Conservation (phyloP, 2,329 filamentous ascomycete genomes). For the Phialophora expanda region DNA sequence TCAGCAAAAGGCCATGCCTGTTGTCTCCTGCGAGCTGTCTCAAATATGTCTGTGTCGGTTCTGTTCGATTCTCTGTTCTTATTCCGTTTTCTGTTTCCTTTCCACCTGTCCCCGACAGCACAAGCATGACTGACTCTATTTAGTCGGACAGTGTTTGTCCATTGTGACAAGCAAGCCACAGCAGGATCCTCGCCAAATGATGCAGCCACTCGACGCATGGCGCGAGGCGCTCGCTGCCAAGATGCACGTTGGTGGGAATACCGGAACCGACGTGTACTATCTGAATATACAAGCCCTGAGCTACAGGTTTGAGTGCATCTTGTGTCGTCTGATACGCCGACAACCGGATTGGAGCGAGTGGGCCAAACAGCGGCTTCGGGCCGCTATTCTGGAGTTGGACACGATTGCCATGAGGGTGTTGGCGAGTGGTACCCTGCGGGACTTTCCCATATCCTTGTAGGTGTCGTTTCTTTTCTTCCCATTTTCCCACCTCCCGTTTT, state of each 20-base stretch:
- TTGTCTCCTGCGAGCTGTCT: conserved; percentile 39
- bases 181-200: conserved; percentile 38
- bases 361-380: conserved; percentile 38
- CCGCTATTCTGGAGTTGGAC: conserved; percentile 39
- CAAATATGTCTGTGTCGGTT: conserved; percentile 38
- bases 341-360: conserved; percentile 39
- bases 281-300: conserved; percentile 39
- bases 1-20: conserved; percentile 37
- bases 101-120: conserved; percentile 22
- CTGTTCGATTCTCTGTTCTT: conserved; percentile 26
- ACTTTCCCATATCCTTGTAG: conserved; percentile 39
- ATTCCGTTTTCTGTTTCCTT: conserved; percentile 23
- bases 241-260: conserved; percentile 38
- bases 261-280: conserved; percentile 39
- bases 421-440: conserved; percentile 37
- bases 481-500: conserved; percentile 21
- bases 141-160: conserved; percentile 38
- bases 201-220: conserved; percentile 39
- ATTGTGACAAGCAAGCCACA: conserved; percentile 37
- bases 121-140: conserved; percentile 37
- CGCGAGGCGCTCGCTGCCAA: conserved; percentile 38
- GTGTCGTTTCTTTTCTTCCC: conserved; percentile 31
- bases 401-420: conserved; percentile 40
- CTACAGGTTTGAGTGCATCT: conserved; percentile 39
- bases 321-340: conserved; percentile 39